Conservation (phyloP, 1,284 basidiomycete species). For the Ustilago esculenta region DNA sequence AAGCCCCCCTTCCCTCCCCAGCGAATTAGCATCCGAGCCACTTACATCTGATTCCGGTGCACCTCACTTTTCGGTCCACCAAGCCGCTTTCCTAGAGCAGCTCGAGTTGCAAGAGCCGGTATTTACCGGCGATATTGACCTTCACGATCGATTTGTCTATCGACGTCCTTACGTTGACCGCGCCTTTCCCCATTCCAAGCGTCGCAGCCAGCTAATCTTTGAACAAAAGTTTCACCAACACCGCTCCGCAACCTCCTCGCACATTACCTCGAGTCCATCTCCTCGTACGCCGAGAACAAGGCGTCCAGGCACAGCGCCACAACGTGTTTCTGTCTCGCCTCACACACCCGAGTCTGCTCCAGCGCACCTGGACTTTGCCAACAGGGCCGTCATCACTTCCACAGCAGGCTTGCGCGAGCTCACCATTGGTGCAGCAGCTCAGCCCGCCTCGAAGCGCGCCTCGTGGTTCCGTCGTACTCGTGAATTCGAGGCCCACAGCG, state of each 20-base stretch:
- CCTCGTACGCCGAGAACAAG: slow-evolving; percentile 6
- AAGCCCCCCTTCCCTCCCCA: slow-evolving; percentile 19
- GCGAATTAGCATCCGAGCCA: slow-evolving; percentile 10
- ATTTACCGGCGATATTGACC: slow-evolving; percentile 28
- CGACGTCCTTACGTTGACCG: slow-evolving; percentile 36
- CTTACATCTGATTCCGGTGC: slow-evolving; percentile 2
- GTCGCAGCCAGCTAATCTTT: slow-evolving; percentile 45
- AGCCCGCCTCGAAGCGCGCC: slow-evolving; percentile 39
- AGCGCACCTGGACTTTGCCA: neutral
- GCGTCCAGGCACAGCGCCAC: slow-evolving; percentile 32
- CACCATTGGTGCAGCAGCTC: slow-evolving; percentile 35
- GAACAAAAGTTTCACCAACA: slow-evolving; percentile 39
- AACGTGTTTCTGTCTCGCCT: slow-evolving; percentile 5
- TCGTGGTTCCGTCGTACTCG: slow-evolving; percentile 32
- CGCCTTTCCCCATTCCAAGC: slow-evolving; percentile 20
- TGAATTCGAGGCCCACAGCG: slow-evolving; percentile 31
- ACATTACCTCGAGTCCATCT: neutral
- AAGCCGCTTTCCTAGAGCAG: neutral
- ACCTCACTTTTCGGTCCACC: neutral
- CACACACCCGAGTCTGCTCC: slow-evolving; percentile 23
- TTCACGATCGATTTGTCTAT: slow-evolving; percentile 19
- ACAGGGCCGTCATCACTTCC: neutral
- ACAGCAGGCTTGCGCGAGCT: slow-evolving; percentile 31
- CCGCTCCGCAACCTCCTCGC: too few relatives aligned
- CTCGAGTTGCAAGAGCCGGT: slow-evolving; percentile 20